A percentile compares a stretch with the other conserved stretches of the same genome.
phyloP scores from a whole-genome alignment of 2,329 filamentous ascomycete species.

The Penicillium capsulatum region DNA sequence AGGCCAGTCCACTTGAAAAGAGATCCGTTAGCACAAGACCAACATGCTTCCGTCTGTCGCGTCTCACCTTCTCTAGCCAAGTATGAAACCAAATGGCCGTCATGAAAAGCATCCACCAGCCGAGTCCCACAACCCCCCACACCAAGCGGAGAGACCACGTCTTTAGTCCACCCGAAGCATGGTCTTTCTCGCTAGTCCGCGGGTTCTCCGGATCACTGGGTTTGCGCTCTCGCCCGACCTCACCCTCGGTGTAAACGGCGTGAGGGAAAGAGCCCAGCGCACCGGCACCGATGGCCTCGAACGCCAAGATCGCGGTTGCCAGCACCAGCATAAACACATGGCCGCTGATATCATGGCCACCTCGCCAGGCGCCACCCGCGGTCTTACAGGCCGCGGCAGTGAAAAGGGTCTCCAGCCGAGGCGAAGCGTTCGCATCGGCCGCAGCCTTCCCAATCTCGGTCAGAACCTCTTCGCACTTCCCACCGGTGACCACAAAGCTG shows the following conservation, averaged over 20 bases:
- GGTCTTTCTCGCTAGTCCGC: conserved; percentile 23
- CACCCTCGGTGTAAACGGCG: conserved; percentile 20
- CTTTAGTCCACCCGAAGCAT: conserved; percentile 50
- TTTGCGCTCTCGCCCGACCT: conserved; percentile 40
- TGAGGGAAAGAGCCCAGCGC: conserved; percentile 43
- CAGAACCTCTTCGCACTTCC: conserved; percentile 65
- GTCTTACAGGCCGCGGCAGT: conserved; percentile 78
- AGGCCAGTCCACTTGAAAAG: conserved; percentile 47
- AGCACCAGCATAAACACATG: conserved; percentile 91
- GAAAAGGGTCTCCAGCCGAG: conserved; percentile 51
- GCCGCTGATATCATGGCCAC: conserved; percentile 94
- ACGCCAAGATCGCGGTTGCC: conserved; percentile 72
- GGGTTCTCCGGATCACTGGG: conserved; percentile 17
- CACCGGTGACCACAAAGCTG: conserved; percentile 82
- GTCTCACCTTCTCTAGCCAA: conserved; percentile 86
- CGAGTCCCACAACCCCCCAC: conserved; percentile 62
- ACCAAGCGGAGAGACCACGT: conserved; percentile 52
- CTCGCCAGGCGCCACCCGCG: conserved; percentile 76
- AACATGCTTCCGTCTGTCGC: conserved; percentile 18
- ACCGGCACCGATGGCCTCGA: conserved; percentile 65
- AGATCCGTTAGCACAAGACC: conserved; percentile 5
- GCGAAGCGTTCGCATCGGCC: conserved; percentile 7
- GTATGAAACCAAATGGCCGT: conserved; percentile 98
- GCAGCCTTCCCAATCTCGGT: conserved; percentile 40
- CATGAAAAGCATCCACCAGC: conserved; percentile 97